Base-by-base conservation (phyloP, 2,329 filamentous ascomycete genomes). In the Amylocarpus encephaloides region DNA sequence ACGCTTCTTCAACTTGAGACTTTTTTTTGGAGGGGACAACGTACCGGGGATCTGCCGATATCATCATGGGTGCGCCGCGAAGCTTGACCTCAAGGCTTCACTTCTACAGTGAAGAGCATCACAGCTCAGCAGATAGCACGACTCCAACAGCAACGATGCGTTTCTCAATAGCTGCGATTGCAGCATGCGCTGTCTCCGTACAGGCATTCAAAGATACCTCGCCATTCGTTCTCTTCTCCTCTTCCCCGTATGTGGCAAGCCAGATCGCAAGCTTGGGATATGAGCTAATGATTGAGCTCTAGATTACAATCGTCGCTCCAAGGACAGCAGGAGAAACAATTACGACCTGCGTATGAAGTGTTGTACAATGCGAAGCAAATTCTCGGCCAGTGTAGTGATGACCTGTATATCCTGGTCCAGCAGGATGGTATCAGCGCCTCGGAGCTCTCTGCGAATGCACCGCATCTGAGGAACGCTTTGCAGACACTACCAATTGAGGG, bases 191-290 rank as follows among this genome's bases (percentile, higher is more conserved):
- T 59, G 75, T 78, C 53, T 74, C 76, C 19, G 82, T 77, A 40
- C 73, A 81, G 54, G 91, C 88, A 22, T 93, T 95, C 68, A 82
- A 80, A 56, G 85, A 95, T 69, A 89, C 91, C 2, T 91, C 88
- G 48, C 92, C 93, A 15, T 93, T 95, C 69, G 79, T 95, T 66
- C 73, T 96, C 59, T 85, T 94, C 68, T 96, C 92, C 30, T 92
- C 59, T n/a, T 60, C 58, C 6, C 48, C 51, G 61, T 64, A 59
- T 29, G 61, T 54, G 51, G 44, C 39, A 38, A 12, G 30, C n/a
- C 33, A 16, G 15, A 39, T 39, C 22, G 34, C 36, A 7, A 33
- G 11, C 22, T 16, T 46, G 10, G 16, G 6, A 32, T 18, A 9
- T 26, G 18, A 39, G 30, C 39, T 36, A 39, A 46, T 34, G n/a